phyloP scores from a whole-genome alignment of 2,329 filamentous ascomycete genomes.

The Botrytis galanthina region DNA sequence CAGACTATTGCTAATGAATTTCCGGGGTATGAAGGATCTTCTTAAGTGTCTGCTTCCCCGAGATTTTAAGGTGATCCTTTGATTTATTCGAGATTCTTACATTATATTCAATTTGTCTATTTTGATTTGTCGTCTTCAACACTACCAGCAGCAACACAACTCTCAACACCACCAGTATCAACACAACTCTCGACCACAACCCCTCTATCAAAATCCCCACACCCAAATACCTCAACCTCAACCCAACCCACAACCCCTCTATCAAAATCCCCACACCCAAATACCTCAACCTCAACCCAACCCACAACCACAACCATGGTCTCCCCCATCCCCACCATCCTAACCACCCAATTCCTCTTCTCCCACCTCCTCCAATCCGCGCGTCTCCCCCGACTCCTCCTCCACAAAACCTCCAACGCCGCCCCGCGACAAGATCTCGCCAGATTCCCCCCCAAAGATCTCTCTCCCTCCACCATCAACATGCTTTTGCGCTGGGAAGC shows the following conservation, averaged over 20 bases:
- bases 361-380: slow-evolving; percentile 16
- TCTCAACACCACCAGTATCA: background rate
- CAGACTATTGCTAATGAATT: background rate
- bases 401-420: slow-evolving; percentile 7
- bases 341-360: slow-evolving; percentile 6
- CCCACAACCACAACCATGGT: slow-evolving; percentile 62
- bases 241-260: slow-evolving; percentile 47
- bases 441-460: slow-evolving; percentile 40
- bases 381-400: slow-evolving; percentile 22
- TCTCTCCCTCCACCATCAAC: slow-evolving; percentile 42
- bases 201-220: slow-evolving; percentile 46
- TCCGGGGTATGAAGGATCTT: background rate
- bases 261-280: slow-evolving; percentile 49
- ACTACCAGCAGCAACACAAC: background rate
- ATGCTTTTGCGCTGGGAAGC: slow-evolving; percentile 27
- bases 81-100: background rate
- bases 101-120: background rate
- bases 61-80: background rate
- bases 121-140: background rate
- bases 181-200: slow-evolving; percentile 35
- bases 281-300: slow-evolving; percentile 57
- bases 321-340: slow-evolving; percentile 20
- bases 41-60: background rate
- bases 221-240: slow-evolving; percentile 54
- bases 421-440: slow-evolving; percentile 20